These are phyloP conservation scores for Arxiozyma slooffiae DNA, from an alignment of 1,139 yeast species.

Conservation along the genomic window DNA sequence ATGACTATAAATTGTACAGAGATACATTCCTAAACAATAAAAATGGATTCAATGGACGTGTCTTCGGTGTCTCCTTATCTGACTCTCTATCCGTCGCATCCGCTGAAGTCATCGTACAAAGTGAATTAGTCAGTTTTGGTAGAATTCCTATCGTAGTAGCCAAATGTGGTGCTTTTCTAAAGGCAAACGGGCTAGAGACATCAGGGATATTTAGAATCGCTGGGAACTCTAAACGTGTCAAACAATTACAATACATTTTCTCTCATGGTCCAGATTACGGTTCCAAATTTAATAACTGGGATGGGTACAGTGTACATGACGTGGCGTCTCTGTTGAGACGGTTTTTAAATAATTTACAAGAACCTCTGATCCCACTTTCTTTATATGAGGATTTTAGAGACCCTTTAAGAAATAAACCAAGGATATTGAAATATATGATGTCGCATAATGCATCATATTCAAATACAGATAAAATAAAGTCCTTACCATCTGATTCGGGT, in stretches of 20 bases:
- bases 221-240: slow-evolving; percentile 82
- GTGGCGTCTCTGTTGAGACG: slow-evolving; percentile 87
- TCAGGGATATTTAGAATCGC: slow-evolving; percentile 93
- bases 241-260: slow-evolving; percentile 73
- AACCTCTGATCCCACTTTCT: slow-evolving; percentile 77
- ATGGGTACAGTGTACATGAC: slow-evolving; percentile 89
- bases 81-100: slow-evolving; percentile 61
- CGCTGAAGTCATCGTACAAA: slow-evolving; percentile 32
- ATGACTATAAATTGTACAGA: slow-evolving; percentile 20
- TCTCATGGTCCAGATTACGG: slow-evolving; percentile 87
- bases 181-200: slow-evolving; percentile 61
- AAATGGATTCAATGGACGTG: slow-evolving; percentile 35
- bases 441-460: slow-evolving; percentile 16
- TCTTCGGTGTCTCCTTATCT: slow-evolving; percentile 78
- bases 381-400: slow-evolving; percentile 72
- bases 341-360: slow-evolving; percentile 79
- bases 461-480: slow-evolving; percentile 18
- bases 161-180: slow-evolving; percentile 80
- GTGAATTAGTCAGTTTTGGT: slow-evolving; percentile 30
- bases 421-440: slow-evolving; percentile 27
- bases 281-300: slow-evolving; percentile 69
- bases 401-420: slow-evolving; percentile 44
- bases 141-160: slow-evolving; percentile 59
- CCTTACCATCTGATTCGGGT: slow-evolving; percentile 5
- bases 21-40: slow-evolving; percentile 25